Evolutionary conservation across 768 basidiomycete species (phyloP), one percentile per base, ranked within the genome.

Genomic region (Candolleomyces eurysporus): DNA sequence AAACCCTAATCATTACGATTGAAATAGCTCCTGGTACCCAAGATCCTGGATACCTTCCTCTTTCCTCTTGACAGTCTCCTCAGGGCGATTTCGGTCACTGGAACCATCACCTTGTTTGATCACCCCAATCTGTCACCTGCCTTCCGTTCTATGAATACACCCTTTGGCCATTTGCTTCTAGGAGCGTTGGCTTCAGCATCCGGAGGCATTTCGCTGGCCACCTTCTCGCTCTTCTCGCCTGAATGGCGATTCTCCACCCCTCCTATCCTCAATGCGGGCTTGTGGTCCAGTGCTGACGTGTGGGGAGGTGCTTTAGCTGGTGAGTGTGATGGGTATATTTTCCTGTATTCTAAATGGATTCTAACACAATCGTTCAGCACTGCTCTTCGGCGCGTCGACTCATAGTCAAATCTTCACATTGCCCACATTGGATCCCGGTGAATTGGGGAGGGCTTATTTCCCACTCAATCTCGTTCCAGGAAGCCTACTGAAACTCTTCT

Each of bases 241-340:
- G 67, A 73, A 45, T 85, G 84, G 84, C 65, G 72, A 3, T 71
- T 84, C 57, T 71, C 72, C 17, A 82, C 79, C 0, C 84, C 84
- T 2, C 79, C 78, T 0, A 68, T 82, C 22, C 71, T 85, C 13
- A 73, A 76, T 22, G 70, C 70, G 11, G 75, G 76, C 48, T 50
- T 75, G 54, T 74, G 75, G 61, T 76, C 72, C 8, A 80, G 78
- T 1, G 66, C 84, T 17, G 84, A 84, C 64, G 67, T 84, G 0
- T 84, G 83, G 84, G 82, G 76, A 58, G 84, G 84, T 43, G 76
- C 80, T 8, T 63, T 83, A 3, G 78, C 79, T 9, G 81, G 75
- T 73, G 57, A 58, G 75, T 71, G 10, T 13, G 26, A 32, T 3
- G 11, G 11, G 6, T 6, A 2, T 8, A 7, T 36, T 36, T 32